These are phyloP conservation scores for Fusarium kyushuense DNA, from an alignment of 2,329 filamentous ascomycete species.

Conservation along the genomic window DNA sequence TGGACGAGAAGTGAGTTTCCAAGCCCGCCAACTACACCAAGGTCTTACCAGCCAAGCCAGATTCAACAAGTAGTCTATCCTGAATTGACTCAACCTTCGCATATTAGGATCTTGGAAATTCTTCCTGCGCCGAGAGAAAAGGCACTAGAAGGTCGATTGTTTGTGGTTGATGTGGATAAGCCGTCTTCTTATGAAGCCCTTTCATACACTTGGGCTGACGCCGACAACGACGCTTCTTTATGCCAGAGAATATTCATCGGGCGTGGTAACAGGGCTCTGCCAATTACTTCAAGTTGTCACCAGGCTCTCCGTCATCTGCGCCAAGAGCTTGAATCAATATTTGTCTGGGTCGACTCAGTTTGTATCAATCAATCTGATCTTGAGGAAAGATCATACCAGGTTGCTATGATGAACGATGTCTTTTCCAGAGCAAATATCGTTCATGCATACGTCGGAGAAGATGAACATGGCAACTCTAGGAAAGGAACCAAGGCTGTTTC, in stretches of 20 bases:
- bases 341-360: constrained; percentile 30
- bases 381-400: constrained; percentile 28
- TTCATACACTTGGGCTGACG: constrained; percentile 35
- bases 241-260: constrained; percentile 32
- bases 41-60: constrained; percentile 9
- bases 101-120: constrained; percentile 26
- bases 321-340: neutral
- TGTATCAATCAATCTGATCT: constrained; percentile 29
- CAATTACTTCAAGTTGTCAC: constrained; percentile 28
- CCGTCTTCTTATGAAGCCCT: constrained; percentile 19
- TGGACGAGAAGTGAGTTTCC: constrained; percentile 19
- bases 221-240: constrained; percentile 8
- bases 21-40: neutral
- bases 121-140: constrained; percentile 5
- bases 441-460: constrained; percentile 26
- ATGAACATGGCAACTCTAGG: neutral
- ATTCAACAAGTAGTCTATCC: constrained; percentile 22
- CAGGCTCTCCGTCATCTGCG: constrained; percentile 20
- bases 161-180: constrained; percentile 7
- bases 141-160: constrained; percentile 20
- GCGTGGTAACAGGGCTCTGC: constrained; percentile 16
- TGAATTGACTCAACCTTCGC: neutral
- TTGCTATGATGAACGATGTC: constrained; percentile 23
- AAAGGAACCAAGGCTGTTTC: constrained; percentile 1
- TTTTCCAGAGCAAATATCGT: constrained; percentile 22